Base-by-base conservation (phyloP, 495 filamentous ascomycete genomes). In the Neurospora intermedia region DNA sequence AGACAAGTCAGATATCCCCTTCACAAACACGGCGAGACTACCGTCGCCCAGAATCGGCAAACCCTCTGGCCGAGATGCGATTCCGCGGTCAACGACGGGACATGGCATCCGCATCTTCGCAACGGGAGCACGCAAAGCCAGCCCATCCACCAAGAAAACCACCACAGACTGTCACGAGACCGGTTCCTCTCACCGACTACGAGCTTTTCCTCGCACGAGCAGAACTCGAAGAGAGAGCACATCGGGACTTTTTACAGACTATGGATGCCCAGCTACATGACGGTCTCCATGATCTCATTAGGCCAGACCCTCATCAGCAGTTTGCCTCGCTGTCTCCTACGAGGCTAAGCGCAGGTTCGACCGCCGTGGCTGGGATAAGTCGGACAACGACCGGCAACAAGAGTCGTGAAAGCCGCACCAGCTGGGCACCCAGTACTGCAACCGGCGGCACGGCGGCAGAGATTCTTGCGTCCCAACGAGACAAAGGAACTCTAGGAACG, bases 181-280 rank as follows among this genome's bases (percentile, higher is more conserved):
- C 70, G 13, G 20, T 39, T 38, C 73, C 48, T 3, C 38, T 45
- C 0, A 74, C 74, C 40, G 79, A 82, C 54, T 82, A 73, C 62
- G 76, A 80, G 69, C 43, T 71, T 11, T 82, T 82, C 70, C 27
- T 82, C n/a, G 76, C 77, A 4, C 75, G 66, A 40, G 80, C 80
- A 54, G 73, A 78, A 40, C 78, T 75, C 9, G 62, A 80, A 16
- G 80, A 77, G 41, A 77, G 77, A 11, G 75, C 69, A 10, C 69
- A 69, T 16, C 74, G 69, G 71, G 77, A 77, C 2, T 18, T 69
- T 3, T 18, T 76, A 39, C 69, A 2, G 70, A 15, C n/a, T 69
- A 15, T 43, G 41, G 15, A 27, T 35, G 43, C 70, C 0, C 69
- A 27, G 41, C 43, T 42, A 42, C 69, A n/a, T 8, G 23, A 62